Evolutionary conservation across 1,284 basidiomycete species (phyloP).

Genomic region (Mycena citricolor): DNA sequence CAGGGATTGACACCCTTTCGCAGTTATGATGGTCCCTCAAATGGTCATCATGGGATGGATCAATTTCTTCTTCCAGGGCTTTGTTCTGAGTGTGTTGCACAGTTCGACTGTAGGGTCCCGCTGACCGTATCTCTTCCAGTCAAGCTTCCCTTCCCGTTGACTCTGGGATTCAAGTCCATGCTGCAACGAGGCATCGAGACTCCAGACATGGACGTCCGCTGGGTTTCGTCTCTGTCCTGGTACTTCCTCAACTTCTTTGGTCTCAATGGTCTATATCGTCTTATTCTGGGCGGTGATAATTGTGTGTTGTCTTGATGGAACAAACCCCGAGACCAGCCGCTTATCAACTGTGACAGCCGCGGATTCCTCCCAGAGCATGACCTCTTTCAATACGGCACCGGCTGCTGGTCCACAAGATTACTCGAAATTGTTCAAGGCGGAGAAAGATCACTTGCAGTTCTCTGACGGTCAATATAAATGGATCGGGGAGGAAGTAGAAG

Average conservation of each 20-base stretch:
- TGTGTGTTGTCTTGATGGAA: conserved; percentile 54
- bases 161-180: conserved; percentile 98
- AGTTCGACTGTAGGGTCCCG: conserved; percentile 1
- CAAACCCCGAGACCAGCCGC: too few relatives aligned
- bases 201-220: conserved; percentile 95
- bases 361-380: conserved; percentile 74
- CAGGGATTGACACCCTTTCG: too few relatives aligned
- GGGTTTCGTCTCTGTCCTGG: conserved; percentile 99
- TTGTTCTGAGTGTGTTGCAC: conserved; percentile 84
- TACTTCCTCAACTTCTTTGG: conserved; percentile 99
- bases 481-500: conserved; percentile 80
- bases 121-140: conserved; percentile 49
- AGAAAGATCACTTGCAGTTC: conserved; percentile 92
- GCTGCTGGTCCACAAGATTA: conserved; percentile 73
- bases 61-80: conserved; percentile 99
- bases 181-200: conserved; percentile 96
- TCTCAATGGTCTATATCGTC: conserved; percentile 91
- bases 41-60: conserved; percentile 99
- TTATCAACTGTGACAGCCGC: conserved; percentile 69
- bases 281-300: conserved; percentile 91
- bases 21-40: conserved; percentile 95
- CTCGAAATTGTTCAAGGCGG: conserved; percentile 87
- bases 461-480: conserved; percentile 83
- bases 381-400: conserved; percentile 64
- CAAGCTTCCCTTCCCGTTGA: conserved; percentile 96